These are phyloP conservation scores for Psilocybe sp. DNA, from an alignment of 768 basidiomycete species.

Conservation along the genomic window DNA sequence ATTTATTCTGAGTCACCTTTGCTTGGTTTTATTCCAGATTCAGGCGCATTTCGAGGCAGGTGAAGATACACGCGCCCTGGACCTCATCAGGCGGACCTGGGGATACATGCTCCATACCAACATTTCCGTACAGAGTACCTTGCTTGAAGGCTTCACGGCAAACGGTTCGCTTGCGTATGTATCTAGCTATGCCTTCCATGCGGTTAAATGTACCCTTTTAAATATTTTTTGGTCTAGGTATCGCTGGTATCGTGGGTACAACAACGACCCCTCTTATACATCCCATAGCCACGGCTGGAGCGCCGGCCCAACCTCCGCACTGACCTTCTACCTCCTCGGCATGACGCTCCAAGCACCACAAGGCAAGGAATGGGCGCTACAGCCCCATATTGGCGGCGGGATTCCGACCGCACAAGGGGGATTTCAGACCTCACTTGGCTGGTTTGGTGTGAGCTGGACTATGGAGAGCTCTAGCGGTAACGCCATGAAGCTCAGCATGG, in stretches of 20 bases:
- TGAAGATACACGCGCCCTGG: slow-evolving; percentile 49
- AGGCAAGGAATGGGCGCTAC: slow-evolving; percentile 46
- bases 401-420: slow-evolving; percentile 44
- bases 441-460: slow-evolving; percentile 47
- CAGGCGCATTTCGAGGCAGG: slow-evolving; percentile 58
- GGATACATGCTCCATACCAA: slow-evolving; percentile 59
- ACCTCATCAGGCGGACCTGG: slow-evolving; percentile 53
- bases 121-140: slow-evolving; percentile 52
- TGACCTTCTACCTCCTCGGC: slow-evolving; percentile 58
- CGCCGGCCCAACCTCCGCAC: slow-evolving; percentile 53
- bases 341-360: slow-evolving; percentile 44
- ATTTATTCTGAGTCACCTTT: too few relatives aligned
- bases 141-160: slow-evolving; percentile 56
- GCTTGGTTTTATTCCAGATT: too few relatives aligned
- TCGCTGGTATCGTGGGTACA: slow-evolving; percentile 52
- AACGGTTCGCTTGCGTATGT: slow-evolving; percentile 53
- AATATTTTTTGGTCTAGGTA: slow-evolving; percentile 30
- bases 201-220: not conserved
- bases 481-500: not conserved
- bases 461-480: not conserved
- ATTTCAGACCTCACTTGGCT: slow-evolving; percentile 50
- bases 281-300: slow-evolving; percentile 64
- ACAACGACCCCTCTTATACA: slow-evolving; percentile 55
- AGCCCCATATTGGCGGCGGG: slow-evolving; percentile 41
- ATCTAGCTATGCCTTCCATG: not conserved